Conservation (phyloP, 106 monocot genomes). For the Dendrobium nobile region DNA sequence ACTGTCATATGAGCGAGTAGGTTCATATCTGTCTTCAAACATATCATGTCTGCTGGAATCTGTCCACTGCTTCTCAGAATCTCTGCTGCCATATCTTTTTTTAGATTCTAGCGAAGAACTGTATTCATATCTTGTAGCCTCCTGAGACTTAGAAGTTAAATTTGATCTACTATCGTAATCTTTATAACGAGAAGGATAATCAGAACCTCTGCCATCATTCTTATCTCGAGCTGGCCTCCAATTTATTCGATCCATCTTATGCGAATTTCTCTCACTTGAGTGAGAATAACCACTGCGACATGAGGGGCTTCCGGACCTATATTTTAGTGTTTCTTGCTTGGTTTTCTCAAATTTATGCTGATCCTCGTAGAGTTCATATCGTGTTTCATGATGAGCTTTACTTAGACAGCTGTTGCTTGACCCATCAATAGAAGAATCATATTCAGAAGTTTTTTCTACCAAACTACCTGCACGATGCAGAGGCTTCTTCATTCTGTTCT, state of each 20-base stretch:
- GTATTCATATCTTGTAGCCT: constrained; percentile 9
- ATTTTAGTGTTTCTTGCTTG: constrained; percentile 14
- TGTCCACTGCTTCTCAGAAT: constrained; percentile 14
- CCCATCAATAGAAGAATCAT: constrained; percentile 12
- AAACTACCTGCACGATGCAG: constrained; percentile 4
- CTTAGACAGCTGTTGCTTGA: constrained; percentile 4
- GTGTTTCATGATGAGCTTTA: background rate
- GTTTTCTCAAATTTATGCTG: constrained; percentile 14
- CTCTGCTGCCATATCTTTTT: constrained; percentile 20
- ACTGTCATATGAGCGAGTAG: constrained; percentile 33
- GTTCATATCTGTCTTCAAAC: constrained; percentile 80
- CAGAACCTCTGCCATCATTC: constrained; percentile 16
- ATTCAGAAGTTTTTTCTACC: background rate
- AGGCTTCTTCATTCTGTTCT: constrained; percentile 14
- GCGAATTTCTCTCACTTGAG: constrained; percentile 13
- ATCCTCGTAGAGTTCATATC: constrained; percentile 8
- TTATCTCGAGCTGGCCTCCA: background rate
- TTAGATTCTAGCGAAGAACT: constrained; percentile 14
- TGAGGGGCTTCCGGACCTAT: constrained; percentile 15
- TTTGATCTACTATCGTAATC: constrained; percentile 14
- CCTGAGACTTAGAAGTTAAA: constrained; percentile 19
- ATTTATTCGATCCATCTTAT: constrained; percentile 15
- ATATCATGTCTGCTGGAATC: constrained; percentile 23
- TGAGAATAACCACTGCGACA: constrained; percentile 14
- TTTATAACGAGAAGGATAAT: constrained; percentile 17